Evolutionary conservation across 1,284 basidiomycete species (phyloP).

Genomic region (Cutaneotrichosporon mucoides): DNA sequence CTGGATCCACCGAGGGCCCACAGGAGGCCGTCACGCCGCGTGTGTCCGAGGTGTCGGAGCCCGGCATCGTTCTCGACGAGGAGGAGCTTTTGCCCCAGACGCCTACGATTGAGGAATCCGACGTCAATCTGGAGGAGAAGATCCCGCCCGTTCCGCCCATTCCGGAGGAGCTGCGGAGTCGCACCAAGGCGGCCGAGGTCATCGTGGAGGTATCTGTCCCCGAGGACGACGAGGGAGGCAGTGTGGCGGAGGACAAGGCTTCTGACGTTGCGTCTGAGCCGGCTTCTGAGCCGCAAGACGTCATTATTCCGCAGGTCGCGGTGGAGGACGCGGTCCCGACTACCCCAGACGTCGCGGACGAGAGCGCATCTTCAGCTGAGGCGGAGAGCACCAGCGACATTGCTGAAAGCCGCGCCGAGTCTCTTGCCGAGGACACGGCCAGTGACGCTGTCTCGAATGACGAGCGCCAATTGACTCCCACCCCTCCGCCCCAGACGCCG

Average conservation of each 20-base stretch:
- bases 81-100: neutral
- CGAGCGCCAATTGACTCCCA: too few relatives aligned
- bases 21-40: constrained; percentile 32
- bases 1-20: constrained; percentile 31
- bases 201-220: neutral
- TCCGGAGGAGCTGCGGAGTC: neutral
- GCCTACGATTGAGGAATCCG: neutral
- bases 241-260: neutral
- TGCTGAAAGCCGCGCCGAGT: too few relatives aligned
- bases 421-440: neutral
- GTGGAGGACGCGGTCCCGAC: too few relatives aligned
- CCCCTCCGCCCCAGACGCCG: too few relatives aligned
- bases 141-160: neutral
- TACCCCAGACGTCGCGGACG: too few relatives aligned
- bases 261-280: too few relatives aligned
- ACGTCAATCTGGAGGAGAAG: neutral
- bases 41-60: constrained; percentile 21
- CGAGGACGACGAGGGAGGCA: neutral
- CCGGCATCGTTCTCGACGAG: constrained; percentile 31
- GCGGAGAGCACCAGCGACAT: too few relatives aligned
- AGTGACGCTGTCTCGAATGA: neutral
- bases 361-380: too few relatives aligned
- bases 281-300: too few relatives aligned
- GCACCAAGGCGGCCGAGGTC: neutral
- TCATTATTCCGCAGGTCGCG: too few relatives aligned